Conservation (phyloP, 306 rosid genomes). For the Mimosa pudica region DNA sequence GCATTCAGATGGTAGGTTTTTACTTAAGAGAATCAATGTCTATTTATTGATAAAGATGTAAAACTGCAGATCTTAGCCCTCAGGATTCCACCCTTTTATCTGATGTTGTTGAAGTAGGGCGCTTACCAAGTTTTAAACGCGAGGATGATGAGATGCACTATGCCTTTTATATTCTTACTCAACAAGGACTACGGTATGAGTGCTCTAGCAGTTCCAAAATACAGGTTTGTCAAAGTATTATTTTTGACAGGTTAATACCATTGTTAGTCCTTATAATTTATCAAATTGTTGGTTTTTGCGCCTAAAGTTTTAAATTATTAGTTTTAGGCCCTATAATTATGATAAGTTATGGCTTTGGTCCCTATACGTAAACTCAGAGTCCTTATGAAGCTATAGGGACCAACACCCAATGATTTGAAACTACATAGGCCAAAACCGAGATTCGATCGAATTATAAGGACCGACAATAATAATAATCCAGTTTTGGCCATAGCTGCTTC, state of each 20-base stretch:
- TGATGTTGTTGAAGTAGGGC: constrained; percentile 70
- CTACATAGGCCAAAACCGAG: too few species aligned
- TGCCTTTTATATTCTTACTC: constrained; percentile 73
- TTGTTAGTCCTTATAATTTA: too few species aligned
- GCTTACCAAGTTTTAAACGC: constrained; percentile 66
- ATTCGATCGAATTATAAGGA: too few species aligned
- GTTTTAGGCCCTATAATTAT: too few species aligned
- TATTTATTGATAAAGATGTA: constrained; percentile 26
- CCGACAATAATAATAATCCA: too few species aligned
- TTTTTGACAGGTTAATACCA: too few species aligned
- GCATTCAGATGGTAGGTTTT: constrained; percentile 12
- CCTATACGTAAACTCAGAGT: too few species aligned
- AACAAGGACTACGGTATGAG: constrained; percentile 77
- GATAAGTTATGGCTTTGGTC: too few species aligned
- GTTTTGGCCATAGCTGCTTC: constrained; percentile 30
- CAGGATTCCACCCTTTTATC: constrained; percentile 47
- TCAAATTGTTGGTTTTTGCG: too few species aligned
- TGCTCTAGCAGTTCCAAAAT: constrained; percentile 78
- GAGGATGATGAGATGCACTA: constrained; percentile 60
- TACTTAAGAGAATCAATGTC: constrained; percentile 11
- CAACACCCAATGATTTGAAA: too few species aligned
- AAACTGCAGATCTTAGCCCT: constrained; percentile 51
- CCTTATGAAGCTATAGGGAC: too few species aligned
- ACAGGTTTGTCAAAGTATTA: constrained; percentile 53
- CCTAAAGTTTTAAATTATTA: too few species aligned